Conservation (phyloP, 2,329 filamentous ascomycete genomes). For the Penicillium sclerotiorum region DNA sequence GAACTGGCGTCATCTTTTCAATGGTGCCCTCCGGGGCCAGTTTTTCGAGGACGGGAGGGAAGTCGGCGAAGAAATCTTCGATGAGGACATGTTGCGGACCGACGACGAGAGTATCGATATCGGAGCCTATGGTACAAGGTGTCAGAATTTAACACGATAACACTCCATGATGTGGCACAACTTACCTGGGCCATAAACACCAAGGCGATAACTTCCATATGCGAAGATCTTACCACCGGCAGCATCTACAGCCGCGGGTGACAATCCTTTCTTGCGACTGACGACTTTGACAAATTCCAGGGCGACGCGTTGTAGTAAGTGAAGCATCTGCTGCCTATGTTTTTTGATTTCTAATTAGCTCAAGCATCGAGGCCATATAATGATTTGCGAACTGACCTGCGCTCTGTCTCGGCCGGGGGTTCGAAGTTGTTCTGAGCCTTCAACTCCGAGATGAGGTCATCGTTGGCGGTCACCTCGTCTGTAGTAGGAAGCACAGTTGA, state of each 20-base stretch:
- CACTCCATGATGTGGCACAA: not conserved
- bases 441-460: constrained; percentile 79
- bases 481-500: constrained; percentile 75
- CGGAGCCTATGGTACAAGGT: constrained; percentile 64
- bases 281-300: constrained; percentile 86
- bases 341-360: too few relatives aligned
- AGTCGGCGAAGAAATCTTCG: constrained; percentile 89
- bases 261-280: constrained; percentile 71
- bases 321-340: constrained; percentile 69
- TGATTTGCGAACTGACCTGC: constrained; percentile 63
- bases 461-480: constrained; percentile 74
- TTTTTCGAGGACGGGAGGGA: constrained; percentile 75
- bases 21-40: constrained; percentile 79
- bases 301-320: constrained; percentile 75
- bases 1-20: constrained; percentile 80
- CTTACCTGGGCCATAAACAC: constrained; percentile 80
- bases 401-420: constrained; percentile 76
- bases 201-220: constrained; percentile 92
- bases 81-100: constrained; percentile 86
- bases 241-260: constrained; percentile 75
- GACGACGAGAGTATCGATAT: constrained; percentile 95
- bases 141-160: not conserved
- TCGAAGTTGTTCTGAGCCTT: constrained; percentile 92
- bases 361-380: too few relatives aligned
- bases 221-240: constrained; percentile 93